phyloP scores from a whole-genome alignment of 495 filamentous ascomycete species.

The Penicillium argentinense region DNA sequence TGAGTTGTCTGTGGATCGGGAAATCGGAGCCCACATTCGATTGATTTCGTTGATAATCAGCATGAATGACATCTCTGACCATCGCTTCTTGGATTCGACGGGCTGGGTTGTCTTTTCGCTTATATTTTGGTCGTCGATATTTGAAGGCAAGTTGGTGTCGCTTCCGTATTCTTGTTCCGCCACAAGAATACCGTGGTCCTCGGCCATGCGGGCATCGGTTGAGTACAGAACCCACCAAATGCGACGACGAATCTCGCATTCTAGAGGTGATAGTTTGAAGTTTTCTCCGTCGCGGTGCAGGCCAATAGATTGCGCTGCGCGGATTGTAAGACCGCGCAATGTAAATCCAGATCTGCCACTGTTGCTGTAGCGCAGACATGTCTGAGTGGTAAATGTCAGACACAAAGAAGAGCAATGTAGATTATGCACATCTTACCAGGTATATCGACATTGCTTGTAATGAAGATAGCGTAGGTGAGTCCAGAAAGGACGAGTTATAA shows the following conservation, averaged over 20 bases:
- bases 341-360: slow-evolving; percentile 45
- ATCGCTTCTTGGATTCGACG: slow-evolving; percentile 8
- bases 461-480: slow-evolving; percentile 33
- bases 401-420: too few species aligned
- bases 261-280: slow-evolving; percentile 37
- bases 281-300: slow-evolving; percentile 45
- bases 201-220: slow-evolving; percentile 35
- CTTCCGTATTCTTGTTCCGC: slow-evolving; percentile 20
- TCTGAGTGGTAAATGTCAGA: slow-evolving; percentile 22
- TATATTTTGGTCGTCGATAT: slow-evolving; percentile 30
- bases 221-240: slow-evolving; percentile 43
- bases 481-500: slow-evolving; percentile 28
- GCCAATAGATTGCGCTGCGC: slow-evolving; percentile 51
- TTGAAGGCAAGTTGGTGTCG: slow-evolving; percentile 28
- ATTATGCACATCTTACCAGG: slow-evolving; percentile 21
- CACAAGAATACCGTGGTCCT: slow-evolving; percentile 36
- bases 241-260: slow-evolving; percentile 44
- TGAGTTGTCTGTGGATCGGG: neutral
- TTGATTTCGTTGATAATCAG: slow-evolving; percentile 38
- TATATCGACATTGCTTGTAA: slow-evolving; percentile 39
- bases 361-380: slow-evolving; percentile 42
- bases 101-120: slow-evolving; percentile 1
- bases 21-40: slow-evolving; percentile 5
- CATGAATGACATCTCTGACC: slow-evolving; percentile 32
- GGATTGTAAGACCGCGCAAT: slow-evolving; percentile 45